Conservation (phyloP, 2,329 filamentous ascomycete genomes). For the Talaromyces albobiverticillius region DNA sequence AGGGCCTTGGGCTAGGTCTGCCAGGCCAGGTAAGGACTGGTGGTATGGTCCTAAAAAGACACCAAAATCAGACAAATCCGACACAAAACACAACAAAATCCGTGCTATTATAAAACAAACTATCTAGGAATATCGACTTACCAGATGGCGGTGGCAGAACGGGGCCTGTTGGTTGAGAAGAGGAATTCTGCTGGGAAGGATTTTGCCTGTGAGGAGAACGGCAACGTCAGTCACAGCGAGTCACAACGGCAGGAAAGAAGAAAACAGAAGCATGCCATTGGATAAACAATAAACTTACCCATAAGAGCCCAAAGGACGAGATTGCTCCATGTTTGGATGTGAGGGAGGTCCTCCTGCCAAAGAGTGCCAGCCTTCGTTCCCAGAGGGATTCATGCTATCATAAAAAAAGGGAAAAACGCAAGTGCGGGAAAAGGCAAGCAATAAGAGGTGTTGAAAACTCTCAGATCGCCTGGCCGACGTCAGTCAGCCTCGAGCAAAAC, state of each 20-base stretch:
- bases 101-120: not conserved
- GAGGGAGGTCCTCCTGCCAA: conserved; percentile 37
- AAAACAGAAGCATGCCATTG: conserved; percentile 8
- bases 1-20: conserved; percentile 46
- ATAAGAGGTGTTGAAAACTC: not conserved
- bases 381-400: conserved; percentile 39
- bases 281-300: conserved; percentile 31
- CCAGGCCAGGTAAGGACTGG: conserved; percentile 45
- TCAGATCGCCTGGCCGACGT: not conserved
- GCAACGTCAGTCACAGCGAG: conserved; percentile 6
- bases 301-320: conserved; percentile 43
- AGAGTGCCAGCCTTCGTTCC: conserved; percentile 43
- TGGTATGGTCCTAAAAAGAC: conserved; percentile 38
- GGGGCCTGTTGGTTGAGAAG: conserved; percentile 35
- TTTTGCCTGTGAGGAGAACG: conserved; percentile 31
- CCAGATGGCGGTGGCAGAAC: conserved; percentile 40
- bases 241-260: not conserved
- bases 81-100: not conserved
- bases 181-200: conserved; percentile 36
- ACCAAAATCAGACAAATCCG: conserved; percentile 4
- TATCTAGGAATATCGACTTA: conserved; percentile 24
- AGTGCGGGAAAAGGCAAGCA: not conserved
- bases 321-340: conserved; percentile 42
- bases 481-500: not conserved
- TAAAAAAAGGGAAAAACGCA: not conserved